A percentile compares a stretch with the other conserved stretches of the same genome.
These are phyloP conservation scores for Candida germanica DNA, from an alignment of 805 yeast genomes.

Conservation along the genomic window DNA sequence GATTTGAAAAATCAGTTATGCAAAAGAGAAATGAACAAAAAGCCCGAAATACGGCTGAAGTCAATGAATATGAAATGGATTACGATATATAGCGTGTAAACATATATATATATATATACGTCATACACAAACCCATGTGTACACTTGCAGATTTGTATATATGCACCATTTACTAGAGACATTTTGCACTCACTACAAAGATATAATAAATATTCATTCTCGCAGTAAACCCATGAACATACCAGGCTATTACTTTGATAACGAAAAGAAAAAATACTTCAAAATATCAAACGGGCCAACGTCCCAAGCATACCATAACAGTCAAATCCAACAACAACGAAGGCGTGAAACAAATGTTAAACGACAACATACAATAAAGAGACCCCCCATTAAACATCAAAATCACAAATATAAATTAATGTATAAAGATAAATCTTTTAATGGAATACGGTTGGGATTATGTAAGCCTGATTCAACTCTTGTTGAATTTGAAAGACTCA, in stretches of 20 bases:
- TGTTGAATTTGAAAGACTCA: conserved; percentile 11
- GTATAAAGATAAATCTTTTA: conserved; percentile 5
- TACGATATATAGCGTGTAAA: too few relatives aligned
- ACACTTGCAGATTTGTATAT: too few relatives aligned
- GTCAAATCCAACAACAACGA: conserved; percentile 20
- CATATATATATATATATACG: too few relatives aligned
- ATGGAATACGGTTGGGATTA: conserved; percentile 12
- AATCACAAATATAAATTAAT: conserved; percentile 7
- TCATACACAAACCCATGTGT: too few relatives aligned
- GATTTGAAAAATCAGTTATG: conserved; percentile 70
- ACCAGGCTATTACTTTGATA: conserved; percentile 34
- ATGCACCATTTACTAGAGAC: too few relatives aligned
- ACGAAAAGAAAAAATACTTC: conserved; percentile 26
- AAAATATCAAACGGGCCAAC: conserved; percentile 30
- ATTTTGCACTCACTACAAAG: too few relatives aligned
- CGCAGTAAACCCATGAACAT: too few relatives aligned
- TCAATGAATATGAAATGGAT: conserved; percentile 18
- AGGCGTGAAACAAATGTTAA: conserved; percentile 15
- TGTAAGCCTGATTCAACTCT: conserved; percentile 4
- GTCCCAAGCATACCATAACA: conserved; percentile 25
- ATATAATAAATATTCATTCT: too few relatives aligned
- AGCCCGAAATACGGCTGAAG: conserved; percentile 27
- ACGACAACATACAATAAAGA: conserved; percentile 1
- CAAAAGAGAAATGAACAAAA: conserved; percentile 27
- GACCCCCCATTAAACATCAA: conserved; percentile 2